Percentiles rank a stretch among this genome's conserved stretches.
Conservation (phyloP, 192 early-diverging fungal species). For the Coemansia sp. region DNA sequence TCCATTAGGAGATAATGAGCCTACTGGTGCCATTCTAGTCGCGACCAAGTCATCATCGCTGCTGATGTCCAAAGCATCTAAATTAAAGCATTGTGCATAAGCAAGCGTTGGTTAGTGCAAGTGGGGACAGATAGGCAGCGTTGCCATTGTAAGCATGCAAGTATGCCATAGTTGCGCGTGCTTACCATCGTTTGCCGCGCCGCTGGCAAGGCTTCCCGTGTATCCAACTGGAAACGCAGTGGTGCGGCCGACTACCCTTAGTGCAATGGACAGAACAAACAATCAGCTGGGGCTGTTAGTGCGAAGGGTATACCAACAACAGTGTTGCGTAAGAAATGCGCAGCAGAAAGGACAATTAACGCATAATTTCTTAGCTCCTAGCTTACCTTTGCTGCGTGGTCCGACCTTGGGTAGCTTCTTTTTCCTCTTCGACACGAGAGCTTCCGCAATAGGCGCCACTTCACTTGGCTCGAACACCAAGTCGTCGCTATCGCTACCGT, state of each 20-base stretch:
- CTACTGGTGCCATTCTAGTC: not conserved
- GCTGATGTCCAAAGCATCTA: not conserved
- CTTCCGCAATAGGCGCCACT: not conserved
- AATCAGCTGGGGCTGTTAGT: not conserved
- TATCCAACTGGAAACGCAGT: not conserved
- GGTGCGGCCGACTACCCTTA: not conserved
- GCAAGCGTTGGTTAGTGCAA: no score
- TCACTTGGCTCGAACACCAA: not conserved
- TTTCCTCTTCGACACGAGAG: conserved; percentile 11
- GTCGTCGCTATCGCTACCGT: not conserved
- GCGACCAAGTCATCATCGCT: not conserved
- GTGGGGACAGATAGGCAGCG: no score
- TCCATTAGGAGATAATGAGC: not conserved
- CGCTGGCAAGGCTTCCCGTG: not conserved
- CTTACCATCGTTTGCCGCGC: not conserved
- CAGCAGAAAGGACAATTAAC: not conserved
- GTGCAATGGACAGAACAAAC: not conserved
- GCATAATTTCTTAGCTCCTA: not conserved
- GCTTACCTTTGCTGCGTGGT: conserved; percentile 25
- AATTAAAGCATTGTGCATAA: no score
- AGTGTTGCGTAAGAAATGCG: not conserved
- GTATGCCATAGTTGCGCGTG: not conserved
- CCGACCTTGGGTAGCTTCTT: conserved; percentile 2
- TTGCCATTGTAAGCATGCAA: not conserved
- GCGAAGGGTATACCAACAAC: no score